Conservation (phyloP, 176 grass and related monocot species). For the Oropetium thomaeum region DNA sequence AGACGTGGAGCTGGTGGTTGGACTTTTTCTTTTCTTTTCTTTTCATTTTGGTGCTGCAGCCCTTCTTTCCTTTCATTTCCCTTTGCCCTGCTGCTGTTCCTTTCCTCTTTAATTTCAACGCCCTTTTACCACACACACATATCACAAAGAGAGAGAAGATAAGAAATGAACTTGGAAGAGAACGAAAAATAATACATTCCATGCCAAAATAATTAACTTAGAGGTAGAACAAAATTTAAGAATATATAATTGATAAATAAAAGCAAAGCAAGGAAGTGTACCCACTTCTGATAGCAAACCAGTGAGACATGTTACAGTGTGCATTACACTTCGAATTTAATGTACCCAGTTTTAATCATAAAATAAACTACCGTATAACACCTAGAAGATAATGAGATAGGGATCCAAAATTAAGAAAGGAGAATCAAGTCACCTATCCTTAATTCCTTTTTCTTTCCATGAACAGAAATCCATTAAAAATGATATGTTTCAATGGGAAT, state of each 20-base stretch:
- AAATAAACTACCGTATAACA: neutral
- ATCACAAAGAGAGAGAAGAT: conserved; percentile 9
- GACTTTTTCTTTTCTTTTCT: conserved; percentile 47
- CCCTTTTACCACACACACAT: conserved; percentile 6
- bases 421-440: neutral
- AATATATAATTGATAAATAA: neutral
- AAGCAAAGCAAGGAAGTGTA: too few relatives aligned
- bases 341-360: neutral
- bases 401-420: neutral
- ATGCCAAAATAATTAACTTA: too few relatives aligned
- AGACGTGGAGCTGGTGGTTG: conserved; percentile 34
- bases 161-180: neutral
- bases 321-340: neutral
- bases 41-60: conserved; percentile 33
- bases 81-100: conserved; percentile 20
- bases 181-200: neutral
- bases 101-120: conserved; percentile 38
- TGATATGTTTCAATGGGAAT: neutral
- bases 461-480: neutral
- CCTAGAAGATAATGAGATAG: neutral
- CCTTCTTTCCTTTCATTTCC: conserved; percentile 45
- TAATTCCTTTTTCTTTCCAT: neutral
- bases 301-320: too few relatives aligned
- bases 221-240: neutral
- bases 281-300: too few relatives aligned